These are phyloP conservation scores for Ilyonectria destructans DNA, from an alignment of 2,329 filamentous ascomycete species.

Conservation along the genomic window DNA sequence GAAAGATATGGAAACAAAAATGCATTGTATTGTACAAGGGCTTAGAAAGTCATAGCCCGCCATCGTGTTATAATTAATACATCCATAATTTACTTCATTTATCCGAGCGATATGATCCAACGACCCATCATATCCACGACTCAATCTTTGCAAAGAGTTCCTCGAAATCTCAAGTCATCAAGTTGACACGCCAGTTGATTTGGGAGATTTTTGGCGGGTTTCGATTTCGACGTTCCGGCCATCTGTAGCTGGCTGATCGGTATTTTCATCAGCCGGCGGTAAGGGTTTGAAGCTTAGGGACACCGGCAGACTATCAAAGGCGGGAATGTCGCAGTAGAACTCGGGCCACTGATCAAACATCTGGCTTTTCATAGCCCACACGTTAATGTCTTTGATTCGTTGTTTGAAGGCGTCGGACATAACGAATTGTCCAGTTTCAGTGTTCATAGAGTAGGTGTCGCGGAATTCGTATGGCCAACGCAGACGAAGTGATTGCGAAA, in stretches of 20 bases:
- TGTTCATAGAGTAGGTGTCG: neutral
- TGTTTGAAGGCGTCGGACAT: neutral
- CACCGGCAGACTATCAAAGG: neutral
- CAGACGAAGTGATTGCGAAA: neutral
- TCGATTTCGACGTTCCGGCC: neutral
- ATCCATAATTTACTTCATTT: no score
- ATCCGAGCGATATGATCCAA: no score
- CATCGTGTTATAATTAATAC: no score
- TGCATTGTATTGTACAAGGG: no score
- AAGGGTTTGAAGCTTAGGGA: neutral
- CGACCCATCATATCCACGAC: no score
- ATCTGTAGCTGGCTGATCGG: neutral
- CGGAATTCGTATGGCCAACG: neutral
- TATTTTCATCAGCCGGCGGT: neutral
- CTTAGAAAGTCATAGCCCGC: no score
- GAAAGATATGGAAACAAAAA: no score
- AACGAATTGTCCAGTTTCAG: neutral
- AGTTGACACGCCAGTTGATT: neutral
- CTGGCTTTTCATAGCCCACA: neutral
- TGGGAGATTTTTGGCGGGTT: neutral
- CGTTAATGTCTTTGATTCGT: neutral
- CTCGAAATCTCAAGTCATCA: no score
- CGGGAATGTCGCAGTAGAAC: neutral
- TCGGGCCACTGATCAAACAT: neutral
- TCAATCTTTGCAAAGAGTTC: no score